Conservation (phyloP, 352 stramenopile species). For the Pythium graminicola region DNA sequence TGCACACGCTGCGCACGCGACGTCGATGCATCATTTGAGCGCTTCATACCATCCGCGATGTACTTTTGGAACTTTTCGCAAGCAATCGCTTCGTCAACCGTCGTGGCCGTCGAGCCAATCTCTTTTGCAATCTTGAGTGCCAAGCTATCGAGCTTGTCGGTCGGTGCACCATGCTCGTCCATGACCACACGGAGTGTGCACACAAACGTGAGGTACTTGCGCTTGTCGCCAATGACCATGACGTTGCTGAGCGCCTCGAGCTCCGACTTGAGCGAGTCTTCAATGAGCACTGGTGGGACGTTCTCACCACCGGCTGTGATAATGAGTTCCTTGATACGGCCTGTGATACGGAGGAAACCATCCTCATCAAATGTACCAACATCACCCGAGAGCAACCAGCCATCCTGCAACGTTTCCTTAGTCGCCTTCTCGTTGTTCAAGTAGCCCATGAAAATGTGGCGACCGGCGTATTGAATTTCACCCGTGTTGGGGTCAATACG, state of each 20-base stretch:
- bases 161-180: conserved; percentile 76
- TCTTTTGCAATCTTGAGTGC: conserved; percentile 50
- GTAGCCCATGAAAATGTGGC: conserved; percentile 89
- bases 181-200: conserved; percentile 83
- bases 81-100: conserved; percentile 54
- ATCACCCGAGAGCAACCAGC: conserved; percentile 93
- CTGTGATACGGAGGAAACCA: conserved; percentile 94
- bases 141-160: conserved; percentile 71
- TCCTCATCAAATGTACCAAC: conserved; percentile 86
- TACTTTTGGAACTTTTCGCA: conserved; percentile 77
- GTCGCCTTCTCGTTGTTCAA: conserved; percentile 72
- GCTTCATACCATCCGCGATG: conserved; percentile 68
- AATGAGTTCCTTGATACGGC: conserved; percentile 95
- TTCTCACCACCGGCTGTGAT: conserved; percentile 96
- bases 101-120: conserved; percentile 64
- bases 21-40: conserved; percentile 61
- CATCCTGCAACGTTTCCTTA: conserved; percentile 90
- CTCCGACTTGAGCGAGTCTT: conserved; percentile 89
- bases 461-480: conserved; percentile 74
- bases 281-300: conserved; percentile 89
- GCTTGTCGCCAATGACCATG: conserved; percentile 91
- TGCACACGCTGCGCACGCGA: conserved; percentile 77
- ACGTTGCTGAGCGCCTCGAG: conserved; percentile 84
- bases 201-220: conserved; percentile 88
- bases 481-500: conserved; percentile 51